Evolutionary conservation across 2,329 filamentous ascomycete species (phyloP), one percentile per base, ranked within the genome.

Genomic region (Penicillium sp.): DNA sequence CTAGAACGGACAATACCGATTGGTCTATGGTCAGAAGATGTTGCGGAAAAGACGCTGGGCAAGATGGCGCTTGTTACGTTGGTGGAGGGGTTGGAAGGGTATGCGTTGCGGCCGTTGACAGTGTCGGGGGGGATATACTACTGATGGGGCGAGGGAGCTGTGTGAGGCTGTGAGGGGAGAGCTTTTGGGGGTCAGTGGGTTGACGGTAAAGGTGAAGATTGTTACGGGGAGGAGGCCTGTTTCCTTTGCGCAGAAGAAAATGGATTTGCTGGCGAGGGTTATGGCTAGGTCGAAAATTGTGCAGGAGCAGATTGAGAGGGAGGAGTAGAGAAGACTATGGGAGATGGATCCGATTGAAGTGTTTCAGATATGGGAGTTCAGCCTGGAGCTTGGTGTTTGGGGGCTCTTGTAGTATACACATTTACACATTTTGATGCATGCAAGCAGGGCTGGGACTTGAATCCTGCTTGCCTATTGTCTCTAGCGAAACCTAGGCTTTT

Each of bases 61-160:
- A 80, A 80, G 58, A 79, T 80, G 77, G 71, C 69, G 16, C 67
- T 79, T 14, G 76, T 80, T 56, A 71, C 73, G 5, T 60, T 75
- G 25, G 61, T 80, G 16, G 78, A 80, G 62, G 75, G 77, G 0
- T 57, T 80, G 16, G 78, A 80, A 62, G 76, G 77, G 3, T 63
- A 68, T 40, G 73, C 74, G 49, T 60, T 80, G 54, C 70, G 78
- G 7, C 68, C 71, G 10, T 58, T 80, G 46, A 80, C 78, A 3
- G 67, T 67, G 19, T 68, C 65, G 13, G 67, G 68, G 2, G 2
- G 70, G 69, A 14, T 80, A 75, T 74, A 72, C 68, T 5, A 63
- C 66, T 26, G 73, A 75, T 4, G 68, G 69, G 19, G 77, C 76
- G 10, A 67, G 68, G 49, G 72, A 75, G 43, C 65, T 79, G 7